These are phyloP conservation scores for Populus pruinosa DNA, from an alignment of 345 rosid species.

Conservation along the genomic window DNA sequence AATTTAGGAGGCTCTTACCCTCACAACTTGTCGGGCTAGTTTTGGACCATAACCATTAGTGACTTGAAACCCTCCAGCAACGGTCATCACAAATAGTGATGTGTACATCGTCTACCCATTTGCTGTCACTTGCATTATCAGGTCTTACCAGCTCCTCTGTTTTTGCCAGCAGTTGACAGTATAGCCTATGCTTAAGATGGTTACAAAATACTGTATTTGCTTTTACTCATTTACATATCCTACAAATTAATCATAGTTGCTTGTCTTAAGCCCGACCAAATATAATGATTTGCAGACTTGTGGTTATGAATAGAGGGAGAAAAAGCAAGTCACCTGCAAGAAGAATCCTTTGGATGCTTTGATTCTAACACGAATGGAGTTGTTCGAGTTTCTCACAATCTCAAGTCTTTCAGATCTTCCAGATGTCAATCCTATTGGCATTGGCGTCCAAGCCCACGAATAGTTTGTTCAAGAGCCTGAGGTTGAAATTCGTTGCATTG, in stretches of 20 bases:
- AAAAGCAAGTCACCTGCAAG: slow-evolving; percentile 35
- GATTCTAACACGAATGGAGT: slow-evolving; percentile 42
- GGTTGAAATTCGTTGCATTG: slow-evolving; percentile 37
- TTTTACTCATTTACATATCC: too few species aligned
- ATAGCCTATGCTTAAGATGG: not conserved
- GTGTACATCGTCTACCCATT: slow-evolving; percentile 52
- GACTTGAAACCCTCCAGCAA: slow-evolving; percentile 33
- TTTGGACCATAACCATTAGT: slow-evolving; percentile 56
- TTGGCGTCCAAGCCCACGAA: slow-evolving; percentile 38
- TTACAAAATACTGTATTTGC: not conserved
- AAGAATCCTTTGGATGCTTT: slow-evolving; percentile 50
- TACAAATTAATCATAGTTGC: too few species aligned
- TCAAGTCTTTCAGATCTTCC: slow-evolving; percentile 34
- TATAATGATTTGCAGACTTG: not conserved
- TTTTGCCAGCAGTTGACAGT: slow-evolving; percentile 33
- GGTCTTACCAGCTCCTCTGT: slow-evolving; percentile 52
- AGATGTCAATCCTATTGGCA: slow-evolving; percentile 29
- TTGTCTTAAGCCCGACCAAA: not conserved
- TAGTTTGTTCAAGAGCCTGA: slow-evolving; percentile 47
- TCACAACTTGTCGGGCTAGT: slow-evolving; percentile 46
- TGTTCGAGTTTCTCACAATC: slow-evolving; percentile 36
- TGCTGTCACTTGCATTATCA: slow-evolving; percentile 29
- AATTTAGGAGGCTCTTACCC: slow-evolving; percentile 19
- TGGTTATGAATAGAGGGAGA: not conserved
- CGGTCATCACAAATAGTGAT: slow-evolving; percentile 40